Evolutionary conservation across 2,329 filamentous ascomycete species (phyloP), one percentile per base, ranked within the genome.

Genomic region (Hypoxylon sp.): DNA sequence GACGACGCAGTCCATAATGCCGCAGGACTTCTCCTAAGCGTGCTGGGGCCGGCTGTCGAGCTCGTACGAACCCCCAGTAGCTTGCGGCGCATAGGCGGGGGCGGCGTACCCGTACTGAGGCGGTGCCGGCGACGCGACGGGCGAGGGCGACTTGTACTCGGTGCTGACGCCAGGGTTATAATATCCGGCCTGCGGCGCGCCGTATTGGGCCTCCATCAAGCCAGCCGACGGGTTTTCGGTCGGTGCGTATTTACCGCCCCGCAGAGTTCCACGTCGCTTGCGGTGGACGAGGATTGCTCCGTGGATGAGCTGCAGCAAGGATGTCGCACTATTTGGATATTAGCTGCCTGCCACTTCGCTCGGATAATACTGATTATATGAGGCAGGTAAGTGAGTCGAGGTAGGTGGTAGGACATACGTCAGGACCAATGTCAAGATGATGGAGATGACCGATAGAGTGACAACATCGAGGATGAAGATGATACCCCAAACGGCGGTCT

Each of bases 201-300:
- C 30, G 35, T 55, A 37, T 54, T 44, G 40, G 40, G 40, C 53
- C 46, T 70, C 68, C 35, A 61, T 48, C 37, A 60, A 13, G 44
- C 60, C 63, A 6, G 58, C 42, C 11, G 10, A 13, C 33, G 64
- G 63, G 65, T 72, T 71, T 13, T 25, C 10, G n/a, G 74, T 62
- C 8, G 65, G 69, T 33, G 60, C 56, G 67, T 76, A 75, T 27
- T 60, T 65, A 49, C 73, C 71, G 46, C 66, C 66, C 7, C 37
- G 69, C 44, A 75, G 49, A 10, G 68, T 73, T 44, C 73, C 74
- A 11, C 57, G 62, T 55, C 74, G 73, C 62, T 73, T 72, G 60
- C 64, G 68, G 66, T 76, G 72, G 33, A 76, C 64, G 49, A 76
- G 64, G 2, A 64, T 66, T 6, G 74, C 68, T 25, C 73, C 74